phyloP scores from a whole-genome alignment of 805 yeast species.

The Hanseniaspora lachancei region DNA sequence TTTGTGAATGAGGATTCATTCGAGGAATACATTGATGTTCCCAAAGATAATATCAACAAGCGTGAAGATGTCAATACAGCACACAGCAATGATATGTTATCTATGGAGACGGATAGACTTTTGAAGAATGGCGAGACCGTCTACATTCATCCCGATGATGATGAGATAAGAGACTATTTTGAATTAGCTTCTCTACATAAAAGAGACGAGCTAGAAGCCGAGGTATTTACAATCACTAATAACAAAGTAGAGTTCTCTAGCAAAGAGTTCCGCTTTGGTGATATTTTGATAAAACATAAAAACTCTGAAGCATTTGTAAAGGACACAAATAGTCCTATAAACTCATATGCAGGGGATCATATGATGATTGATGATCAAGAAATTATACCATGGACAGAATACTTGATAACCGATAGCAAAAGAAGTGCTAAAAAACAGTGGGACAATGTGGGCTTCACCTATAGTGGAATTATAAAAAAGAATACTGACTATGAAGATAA shows the following conservation, averaged over 20 bases:
- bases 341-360: constrained; percentile 12
- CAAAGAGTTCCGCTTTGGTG: neutral
- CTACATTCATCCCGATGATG: neutral
- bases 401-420: constrained; percentile 22
- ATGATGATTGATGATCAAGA: constrained; percentile 17
- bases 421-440: constrained; percentile 49
- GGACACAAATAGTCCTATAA: neutral
- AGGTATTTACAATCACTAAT: neutral
- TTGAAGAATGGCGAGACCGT: neutral
- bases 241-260: neutral
- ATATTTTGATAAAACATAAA: neutral
- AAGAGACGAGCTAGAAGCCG: constrained; percentile 21
- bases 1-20: neutral
- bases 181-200: constrained; percentile 13
- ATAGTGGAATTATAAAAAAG: constrained; percentile 39
- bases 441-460: constrained; percentile 49
- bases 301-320: neutral
- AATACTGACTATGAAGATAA: constrained; percentile 34
- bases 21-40: neutral
- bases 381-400: constrained; percentile 22
- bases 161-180: constrained; percentile 15
- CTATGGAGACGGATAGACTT: neutral
- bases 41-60: too few species aligned
- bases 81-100: neutral
- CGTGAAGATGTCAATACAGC: neutral